phyloP scores from a whole-genome alignment of 2,329 filamentous ascomycete genomes.

The Hypoxylon sp. region DNA sequence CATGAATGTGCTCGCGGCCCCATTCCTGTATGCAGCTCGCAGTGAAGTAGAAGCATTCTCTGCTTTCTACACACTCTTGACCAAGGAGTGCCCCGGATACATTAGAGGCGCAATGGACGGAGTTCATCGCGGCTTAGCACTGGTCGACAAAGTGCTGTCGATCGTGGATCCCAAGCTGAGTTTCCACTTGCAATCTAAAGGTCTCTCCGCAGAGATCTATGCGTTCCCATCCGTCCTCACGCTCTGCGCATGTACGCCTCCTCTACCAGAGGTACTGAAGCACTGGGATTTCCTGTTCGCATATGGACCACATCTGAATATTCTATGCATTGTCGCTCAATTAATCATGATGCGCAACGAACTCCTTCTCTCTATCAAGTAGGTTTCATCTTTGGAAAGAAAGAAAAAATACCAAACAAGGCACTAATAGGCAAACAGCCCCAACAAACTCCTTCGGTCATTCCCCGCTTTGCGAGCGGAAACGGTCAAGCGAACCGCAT shows the following conservation, averaged over 20 bases:
- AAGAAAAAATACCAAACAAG: conserved; percentile 1
- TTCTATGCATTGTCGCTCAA: conserved; percentile 96
- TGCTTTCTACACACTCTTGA: conserved; percentile 89
- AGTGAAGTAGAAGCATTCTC: conserved; percentile 96
- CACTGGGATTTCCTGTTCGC: conserved; percentile 99
- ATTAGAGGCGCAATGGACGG: conserved; percentile 97
- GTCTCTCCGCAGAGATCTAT: conserved; percentile 93
- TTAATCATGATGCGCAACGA: conserved; percentile 88
- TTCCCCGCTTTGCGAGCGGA: conserved; percentile 88
- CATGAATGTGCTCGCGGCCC: conserved; percentile 98
- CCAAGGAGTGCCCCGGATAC: conserved; percentile 90
- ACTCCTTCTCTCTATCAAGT: conserved; percentile 88
- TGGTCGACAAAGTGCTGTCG: conserved; percentile 92
- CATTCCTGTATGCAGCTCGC: conserved; percentile 93
- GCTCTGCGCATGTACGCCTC: conserved; percentile 94
- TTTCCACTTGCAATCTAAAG: conserved; percentile 85
- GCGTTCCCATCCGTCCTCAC: conserved; percentile 96
- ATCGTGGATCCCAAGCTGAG: conserved; percentile 93
- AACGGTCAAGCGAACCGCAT: conserved; percentile 85
- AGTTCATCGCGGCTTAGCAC: conserved; percentile 89
- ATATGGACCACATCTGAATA: conserved; percentile 94
- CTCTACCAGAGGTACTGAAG: conserved; percentile 90
- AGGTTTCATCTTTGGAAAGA: conserved; percentile 50
- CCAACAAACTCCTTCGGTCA: conserved; percentile 90
- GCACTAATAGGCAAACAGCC: conserved; percentile 69